Evolutionary conservation across 345 rosid species (phyloP), one percentile per base, ranked within the genome.

Genomic region (Eucalyptus pauciflora): DNA sequence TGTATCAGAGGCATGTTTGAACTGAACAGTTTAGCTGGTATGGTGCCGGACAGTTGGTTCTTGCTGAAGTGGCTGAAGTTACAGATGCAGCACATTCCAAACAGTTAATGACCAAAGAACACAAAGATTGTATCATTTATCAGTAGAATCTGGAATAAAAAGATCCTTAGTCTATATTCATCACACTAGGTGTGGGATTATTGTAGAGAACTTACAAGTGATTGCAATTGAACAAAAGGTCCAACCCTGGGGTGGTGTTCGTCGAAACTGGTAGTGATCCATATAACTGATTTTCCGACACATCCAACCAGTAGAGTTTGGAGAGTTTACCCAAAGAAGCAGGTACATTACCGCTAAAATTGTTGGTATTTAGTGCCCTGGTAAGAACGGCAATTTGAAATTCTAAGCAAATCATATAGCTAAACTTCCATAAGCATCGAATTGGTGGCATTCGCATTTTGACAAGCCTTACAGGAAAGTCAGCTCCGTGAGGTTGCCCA

Each of bases 401-500:
- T 8, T 22, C 62, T 88, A 12, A 62, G n/a, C 22, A 22, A 83
- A 51, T 2, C 86, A 50, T 20, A 71, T 37, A 37, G 46, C 46
- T 37, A 37, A 71, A 71, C 46, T 71, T 71, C 46, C 81, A 71
- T 71, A 71, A 71, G 10, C 81, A 37, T 33, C 2, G 13, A 71
- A 71, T 3, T 37, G 10, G 45, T 71, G 81, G 81, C 81, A 71
- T 71, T 71, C 12, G 4, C 56, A 43, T 79, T 80, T 62, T 25
- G 33, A n/a, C 51, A 52, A 86, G 86, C 41, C 97, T 94, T 95
- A 98, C 99, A 98, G 87, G 95, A 98, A 98, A 76, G 98, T 94
- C 90, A 98, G 92, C 76, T 95, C 95, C 27, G 92, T 89, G 90
- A 98, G 98, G 90, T 92, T 95, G 88, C 98, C 99, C 67, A 98